These are phyloP conservation scores for Hypomontagnella monticulosa DNA, from an alignment of 495 filamentous ascomycete genomes.

Conservation along the genomic window DNA sequence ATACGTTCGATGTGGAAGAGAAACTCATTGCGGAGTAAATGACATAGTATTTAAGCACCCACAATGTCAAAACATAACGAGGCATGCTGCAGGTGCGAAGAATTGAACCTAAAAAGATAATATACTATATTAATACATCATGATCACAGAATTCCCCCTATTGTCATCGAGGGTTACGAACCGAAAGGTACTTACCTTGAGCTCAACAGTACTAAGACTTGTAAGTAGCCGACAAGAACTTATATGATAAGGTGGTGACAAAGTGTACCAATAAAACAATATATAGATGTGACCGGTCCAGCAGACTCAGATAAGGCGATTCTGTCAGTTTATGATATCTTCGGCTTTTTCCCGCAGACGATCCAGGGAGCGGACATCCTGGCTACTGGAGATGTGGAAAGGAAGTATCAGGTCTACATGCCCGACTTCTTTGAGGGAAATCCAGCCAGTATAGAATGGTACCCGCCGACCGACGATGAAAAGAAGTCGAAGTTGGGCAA, in stretches of 20 bases:
- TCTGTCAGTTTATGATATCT: conserved; percentile 66
- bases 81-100: conserved; percentile 23
- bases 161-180: conserved; percentile 65
- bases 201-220: conserved; percentile 69
- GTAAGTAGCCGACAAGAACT: conserved; percentile 48
- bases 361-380: conserved; percentile 68
- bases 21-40: not conserved
- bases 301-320: conserved; percentile 62
- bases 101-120: not conserved
- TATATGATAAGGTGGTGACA: not conserved
- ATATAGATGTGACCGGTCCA: conserved; percentile 63
- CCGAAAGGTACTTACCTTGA: conserved; percentile 69
- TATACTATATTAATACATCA: not conserved
- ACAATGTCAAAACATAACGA: conserved; percentile 31
- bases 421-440: conserved; percentile 67
- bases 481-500: conserved; percentile 26
- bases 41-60: not conserved
- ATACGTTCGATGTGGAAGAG: not conserved
- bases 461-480: conserved; percentile 32
- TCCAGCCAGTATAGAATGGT: conserved; percentile 45
- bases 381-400: conserved; percentile 53
- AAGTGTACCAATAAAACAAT: too few species aligned
- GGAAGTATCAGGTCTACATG: conserved; percentile 64
- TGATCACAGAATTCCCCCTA: conserved; percentile 62
- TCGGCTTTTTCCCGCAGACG: conserved; percentile 65